These are phyloP conservation scores for Colletotrichum sp. DNA, from an alignment of 2,329 filamentous ascomycete genomes.

Conservation along the genomic window DNA sequence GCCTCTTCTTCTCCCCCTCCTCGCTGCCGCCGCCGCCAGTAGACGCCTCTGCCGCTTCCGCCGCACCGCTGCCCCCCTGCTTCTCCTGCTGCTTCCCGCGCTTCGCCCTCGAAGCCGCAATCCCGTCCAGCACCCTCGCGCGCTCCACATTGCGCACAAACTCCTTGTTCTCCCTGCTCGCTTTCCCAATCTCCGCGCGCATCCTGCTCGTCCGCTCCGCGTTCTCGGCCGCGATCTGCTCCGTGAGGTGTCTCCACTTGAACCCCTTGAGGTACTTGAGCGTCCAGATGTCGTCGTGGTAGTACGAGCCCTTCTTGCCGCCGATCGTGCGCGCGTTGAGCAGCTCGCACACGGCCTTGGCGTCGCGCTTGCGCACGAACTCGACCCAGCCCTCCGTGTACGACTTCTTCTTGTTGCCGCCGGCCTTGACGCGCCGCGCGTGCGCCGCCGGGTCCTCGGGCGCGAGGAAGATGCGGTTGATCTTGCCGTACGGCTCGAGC, in stretches of 20 bases:
- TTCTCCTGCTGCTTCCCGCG: conserved; percentile 38
- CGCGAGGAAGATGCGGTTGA: conserved; percentile 80
- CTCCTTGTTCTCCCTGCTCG: conserved; percentile 79
- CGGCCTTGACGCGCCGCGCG: conserved; percentile 69
- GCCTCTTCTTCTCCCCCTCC: conserved; percentile 31
- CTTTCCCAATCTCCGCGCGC: conserved; percentile 78
- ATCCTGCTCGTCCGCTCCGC: conserved; percentile 78
- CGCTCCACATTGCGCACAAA: conserved; percentile 82
- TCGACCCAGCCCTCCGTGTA: conserved; percentile 90
- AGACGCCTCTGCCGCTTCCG: not conserved
- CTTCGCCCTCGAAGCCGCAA: conserved; percentile 65
- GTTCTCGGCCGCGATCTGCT: conserved; percentile 82
- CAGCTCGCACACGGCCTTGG: conserved; percentile 76
- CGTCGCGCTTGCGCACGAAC: conserved; percentile 77
- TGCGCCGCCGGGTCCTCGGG: conserved; percentile 75
- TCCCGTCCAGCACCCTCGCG: conserved; percentile 79
- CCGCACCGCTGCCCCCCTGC: conserved; percentile 11
- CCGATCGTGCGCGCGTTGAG: conserved; percentile 81
- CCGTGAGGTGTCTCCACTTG: conserved; percentile 79
- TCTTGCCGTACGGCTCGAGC: conserved; percentile 74
- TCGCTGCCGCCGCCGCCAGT: conserved; percentile 15
- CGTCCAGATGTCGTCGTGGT: conserved; percentile 88
- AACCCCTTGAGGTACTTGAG: conserved; percentile 82
- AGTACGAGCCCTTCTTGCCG: conserved; percentile 83
- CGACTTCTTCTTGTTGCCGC: conserved; percentile 84